A percentile compares a stretch with the other conserved stretches of the same genome.
Conservation (phyloP, 768 basidiomycete genomes). For the Boletus eberwhitei region DNA sequence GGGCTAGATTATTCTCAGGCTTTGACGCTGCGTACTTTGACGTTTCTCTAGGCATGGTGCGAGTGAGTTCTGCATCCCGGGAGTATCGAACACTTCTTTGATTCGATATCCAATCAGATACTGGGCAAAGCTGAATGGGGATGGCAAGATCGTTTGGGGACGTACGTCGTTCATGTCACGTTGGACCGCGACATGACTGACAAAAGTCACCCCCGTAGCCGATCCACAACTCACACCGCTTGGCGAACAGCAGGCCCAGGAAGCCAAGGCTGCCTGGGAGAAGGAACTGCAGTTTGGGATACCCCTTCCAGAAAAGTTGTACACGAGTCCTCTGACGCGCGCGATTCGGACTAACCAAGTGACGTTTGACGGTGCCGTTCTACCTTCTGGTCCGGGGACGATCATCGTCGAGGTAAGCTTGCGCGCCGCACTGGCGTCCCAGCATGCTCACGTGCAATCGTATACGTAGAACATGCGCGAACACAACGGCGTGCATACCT, state of each 20-base stretch:
- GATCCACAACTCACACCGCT: slow-evolving; percentile 53
- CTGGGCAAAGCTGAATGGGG: slow-evolving; percentile 62
- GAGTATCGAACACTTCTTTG: neutral
- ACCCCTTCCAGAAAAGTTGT: slow-evolving; percentile 21
- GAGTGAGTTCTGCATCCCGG: slow-evolving; percentile 38
- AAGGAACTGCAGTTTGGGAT: slow-evolving; percentile 11
- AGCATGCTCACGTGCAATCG: neutral
- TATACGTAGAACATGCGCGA: slow-evolving; percentile 59
- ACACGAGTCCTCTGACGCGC: slow-evolving; percentile 52
- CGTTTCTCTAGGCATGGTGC: slow-evolving; percentile 47
- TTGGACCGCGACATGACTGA: neutral
- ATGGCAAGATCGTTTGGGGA: slow-evolving; percentile 69
- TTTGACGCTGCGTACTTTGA: neutral
- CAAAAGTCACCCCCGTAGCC: slow-evolving; percentile 2
- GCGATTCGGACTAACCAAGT: slow-evolving; percentile 55
- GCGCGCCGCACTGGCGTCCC: neutral
- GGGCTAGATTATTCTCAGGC: neutral
- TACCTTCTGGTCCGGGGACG: slow-evolving; percentile 27
- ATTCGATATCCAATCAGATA: slow-evolving; percentile 38
- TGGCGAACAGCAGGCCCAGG: slow-evolving; percentile 55
- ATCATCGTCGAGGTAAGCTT: slow-evolving; percentile 53
- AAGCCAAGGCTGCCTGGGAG: slow-evolving; percentile 14
- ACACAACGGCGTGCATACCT: slow-evolving; percentile 63
- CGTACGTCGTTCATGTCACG: slow-evolving; percentile 43
- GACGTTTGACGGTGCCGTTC: slow-evolving; percentile 43